Evolutionary conservation across 2,329 filamentous ascomycete species (phyloP), one percentile per base, ranked within the genome.

Genomic region (Xylaria sp.): DNA sequence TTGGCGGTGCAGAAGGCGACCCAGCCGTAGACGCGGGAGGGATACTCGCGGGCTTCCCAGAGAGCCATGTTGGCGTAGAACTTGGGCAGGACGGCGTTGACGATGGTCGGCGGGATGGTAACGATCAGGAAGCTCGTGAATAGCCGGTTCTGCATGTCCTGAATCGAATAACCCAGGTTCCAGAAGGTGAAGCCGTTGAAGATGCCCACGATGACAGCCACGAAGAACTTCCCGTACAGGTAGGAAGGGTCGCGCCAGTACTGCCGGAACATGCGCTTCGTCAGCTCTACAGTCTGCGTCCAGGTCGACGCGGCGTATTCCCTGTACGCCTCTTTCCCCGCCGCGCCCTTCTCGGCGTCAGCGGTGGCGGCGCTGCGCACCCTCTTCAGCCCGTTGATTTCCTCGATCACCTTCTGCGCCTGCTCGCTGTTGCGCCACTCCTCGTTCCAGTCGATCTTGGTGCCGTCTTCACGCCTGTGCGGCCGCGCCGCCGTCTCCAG

Each of bases 131-230:
- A 93, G 62, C 82, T 80, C 0, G 91, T 91, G 84, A 95, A 94
- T 87, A 94, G 90, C 74, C 91, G 87, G 80, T 92, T 89, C 77
- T 94, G 91, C 85, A 94, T 89, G 74, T 92, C 91, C 15, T 87
- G 85, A 57, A 92, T 83, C 0, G 84, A 86, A 78, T 90, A 84
- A 2, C 89, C 90, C 2, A 93, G 85, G 73, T 90, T 83, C 84
- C 87, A 94, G 82, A 93, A 94, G 3, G 91, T 93, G 81, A 93
- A 94, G 25, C 91, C 91, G 80, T 93, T 93, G 84, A 94, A 93
- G 78, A 94, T 89, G 18, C 90, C 92, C 54, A 92, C 84, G 69
- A 93, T 86, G 67, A 93, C 87, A 3, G 89, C 85, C 41, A 90
- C 86, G 79, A 94, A 94, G 31, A 95, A 82, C 77, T 93, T 94